Base-by-base conservation (phyloP, 768 basidiomycete species). In the Hygrocybe punicea region DNA sequence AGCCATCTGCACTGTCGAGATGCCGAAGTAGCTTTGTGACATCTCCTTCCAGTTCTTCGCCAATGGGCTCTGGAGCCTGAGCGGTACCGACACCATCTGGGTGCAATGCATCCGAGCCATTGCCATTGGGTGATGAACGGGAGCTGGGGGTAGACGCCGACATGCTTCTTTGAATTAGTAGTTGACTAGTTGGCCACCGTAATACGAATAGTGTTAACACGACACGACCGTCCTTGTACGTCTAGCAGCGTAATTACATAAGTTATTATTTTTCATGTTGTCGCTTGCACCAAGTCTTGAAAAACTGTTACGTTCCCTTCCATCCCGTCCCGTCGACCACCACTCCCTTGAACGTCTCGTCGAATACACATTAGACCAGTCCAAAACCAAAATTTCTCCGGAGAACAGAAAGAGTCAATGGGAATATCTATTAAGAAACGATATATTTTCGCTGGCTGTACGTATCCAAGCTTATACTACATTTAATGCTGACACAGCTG, bases 391-490 rank as follows among this genome's bases (percentile, higher is more conserved):
- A 34, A 71, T 75, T 1, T 79, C 80, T 6, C 65, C 75, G 3
- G 90, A 91, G 50, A 86, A 82, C 58, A 73, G 80, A 57, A 86
- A 83, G 68, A 82, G 80, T 46, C 83, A 84, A 62, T 92, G 91
- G 90, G 91, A 92, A 65, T 82, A 82, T 60, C 71, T 85, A 37
- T 71, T 91, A 34, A 83, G 82, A 73, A 82, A 82, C 60, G 87
- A 89, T 64, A 78, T 91, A 45, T 87, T 89, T 65, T 73, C 73
- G 47, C 76, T 89, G 59, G 88, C 89, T 51, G 91, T 91, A 47
- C 63, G 64, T 84, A 5, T 49, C 19, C 34, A n/a, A 48, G 19
- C 51, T 21, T 17, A 45, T 44, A 17, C 9, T 25, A 17, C 49
- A 42, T 54, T 33, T 29, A 16, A 19, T 14, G 24, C 37, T 46